Evolutionary conservation across 179 eudicot species (phyloP).

Genomic region (Drosera spatulata): DNA sequence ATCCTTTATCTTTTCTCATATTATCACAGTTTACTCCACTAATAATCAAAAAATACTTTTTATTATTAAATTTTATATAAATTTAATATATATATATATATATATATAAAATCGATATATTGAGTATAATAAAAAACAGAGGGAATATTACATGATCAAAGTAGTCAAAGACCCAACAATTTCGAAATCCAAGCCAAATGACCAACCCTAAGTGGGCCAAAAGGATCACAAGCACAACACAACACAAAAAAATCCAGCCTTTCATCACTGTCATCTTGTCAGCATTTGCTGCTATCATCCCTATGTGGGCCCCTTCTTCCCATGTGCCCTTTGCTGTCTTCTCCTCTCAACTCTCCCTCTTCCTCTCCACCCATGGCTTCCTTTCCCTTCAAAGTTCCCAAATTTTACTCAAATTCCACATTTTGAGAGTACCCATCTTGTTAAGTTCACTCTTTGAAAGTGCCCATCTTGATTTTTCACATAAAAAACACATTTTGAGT

Average conservation of each 20-base stretch:
- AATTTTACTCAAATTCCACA: not conserved
- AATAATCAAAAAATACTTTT: too few species aligned
- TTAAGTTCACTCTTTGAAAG: not conserved
- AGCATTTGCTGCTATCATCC: not conserved
- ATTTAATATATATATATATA: too few species aligned
- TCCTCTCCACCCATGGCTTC: not conserved
- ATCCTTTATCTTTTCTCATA: too few species aligned
- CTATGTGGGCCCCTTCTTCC: not conserved
- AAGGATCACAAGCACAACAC: not conserved
- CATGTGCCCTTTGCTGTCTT: not conserved
- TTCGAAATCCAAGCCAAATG: too few species aligned
- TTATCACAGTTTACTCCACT: too few species aligned
- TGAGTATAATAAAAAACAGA: too few species aligned
- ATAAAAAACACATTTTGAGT: too few species aligned
- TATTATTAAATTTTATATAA: too few species aligned
- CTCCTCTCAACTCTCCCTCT: not conserved
- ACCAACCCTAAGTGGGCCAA: not conserved
- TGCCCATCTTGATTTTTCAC: not conserved
- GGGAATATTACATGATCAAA: not conserved
- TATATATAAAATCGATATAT: too few species aligned
- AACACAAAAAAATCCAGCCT: not conserved
- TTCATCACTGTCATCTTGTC: not conserved
- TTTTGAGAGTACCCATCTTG: not conserved
- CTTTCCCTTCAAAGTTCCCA: not conserved
- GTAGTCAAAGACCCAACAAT: not conserved